Evolutionary conservation across 352 stramenopile genomes (phyloP).

Genomic region (Phytophthora nicotianae): DNA sequence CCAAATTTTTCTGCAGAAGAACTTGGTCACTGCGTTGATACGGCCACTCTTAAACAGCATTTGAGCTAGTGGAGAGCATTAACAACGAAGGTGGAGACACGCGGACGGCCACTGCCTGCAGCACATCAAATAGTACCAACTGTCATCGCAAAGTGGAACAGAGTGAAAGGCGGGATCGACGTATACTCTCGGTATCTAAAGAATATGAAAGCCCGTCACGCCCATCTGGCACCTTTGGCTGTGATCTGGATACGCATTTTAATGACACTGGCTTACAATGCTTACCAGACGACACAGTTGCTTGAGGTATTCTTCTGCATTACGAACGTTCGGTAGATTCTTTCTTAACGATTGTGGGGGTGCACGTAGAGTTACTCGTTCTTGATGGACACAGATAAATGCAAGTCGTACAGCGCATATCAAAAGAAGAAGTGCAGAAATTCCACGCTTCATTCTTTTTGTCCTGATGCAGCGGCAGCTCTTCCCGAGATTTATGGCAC

Average conservation of each 20-base stretch:
- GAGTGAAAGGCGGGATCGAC: conserved; percentile 10
- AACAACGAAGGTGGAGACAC: not conserved
- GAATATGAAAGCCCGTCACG: conserved; percentile 10
- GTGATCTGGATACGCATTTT: conserved; percentile 8
- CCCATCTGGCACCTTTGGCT: not conserved
- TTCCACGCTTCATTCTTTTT: not conserved
- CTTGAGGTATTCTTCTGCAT: conserved; percentile 7
- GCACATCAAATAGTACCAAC: conserved; percentile 13
- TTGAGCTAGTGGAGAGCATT: conserved; percentile 1
- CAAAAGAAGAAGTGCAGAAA: not conserved
- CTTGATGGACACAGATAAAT: not conserved
- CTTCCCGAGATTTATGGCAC: not conserved
- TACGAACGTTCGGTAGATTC: no score
- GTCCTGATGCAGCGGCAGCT: not conserved
- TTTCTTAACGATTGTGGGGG: not conserved
- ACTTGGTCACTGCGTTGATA: not conserved
- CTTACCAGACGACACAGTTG: conserved; percentile 2
- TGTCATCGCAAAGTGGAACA: conserved; percentile 1
- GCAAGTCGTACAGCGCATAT: not conserved
- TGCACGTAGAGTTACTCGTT: conserved; percentile 1
- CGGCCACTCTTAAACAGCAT: not conserved
- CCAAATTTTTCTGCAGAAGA: not conserved
- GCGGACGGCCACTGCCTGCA: not conserved
- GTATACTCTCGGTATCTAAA: conserved; percentile 7
- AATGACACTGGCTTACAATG: conserved; percentile 16